Conservation (phyloP, 2,329 filamentous ascomycete species). For the Talaromyces pinophilus region DNA sequence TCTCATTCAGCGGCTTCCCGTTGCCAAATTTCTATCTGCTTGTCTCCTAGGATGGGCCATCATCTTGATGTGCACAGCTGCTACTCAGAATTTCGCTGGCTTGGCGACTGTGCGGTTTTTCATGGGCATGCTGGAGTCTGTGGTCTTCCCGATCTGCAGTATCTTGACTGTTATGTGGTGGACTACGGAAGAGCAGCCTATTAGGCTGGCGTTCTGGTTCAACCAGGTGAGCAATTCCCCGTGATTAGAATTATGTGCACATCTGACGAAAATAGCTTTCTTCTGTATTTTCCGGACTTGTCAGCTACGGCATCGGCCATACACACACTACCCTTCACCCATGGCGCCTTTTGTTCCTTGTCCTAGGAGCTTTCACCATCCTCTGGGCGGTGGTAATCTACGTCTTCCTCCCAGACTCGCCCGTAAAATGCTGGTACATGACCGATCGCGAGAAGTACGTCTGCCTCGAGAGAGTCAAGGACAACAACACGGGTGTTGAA, state of each 20-base stretch:
- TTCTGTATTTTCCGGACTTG: constrained; percentile 35
- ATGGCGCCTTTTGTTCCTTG: constrained; percentile 30
- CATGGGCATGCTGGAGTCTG: constrained; percentile 21
- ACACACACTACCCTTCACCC: constrained; percentile 29
- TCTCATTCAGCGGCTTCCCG: constrained; percentile 17
- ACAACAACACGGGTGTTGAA: constrained; percentile 31
- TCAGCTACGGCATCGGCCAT: constrained; percentile 40
- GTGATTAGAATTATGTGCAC: constrained; percentile 17
- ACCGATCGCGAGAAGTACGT: constrained; percentile 28
- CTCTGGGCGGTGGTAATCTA: constrained; percentile 27
- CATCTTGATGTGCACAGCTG: constrained; percentile 17
- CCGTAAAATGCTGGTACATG: constrained; percentile 29
- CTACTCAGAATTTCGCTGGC: constrained; percentile 17
- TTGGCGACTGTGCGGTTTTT: constrained; percentile 19
- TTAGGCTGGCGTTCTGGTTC: constrained; percentile 20
- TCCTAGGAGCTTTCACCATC: constrained; percentile 27
- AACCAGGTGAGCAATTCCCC: constrained; percentile 21
- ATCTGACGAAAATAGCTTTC: constrained; percentile 27
- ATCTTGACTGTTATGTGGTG: constrained; percentile 23
- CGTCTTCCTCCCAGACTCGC: constrained; percentile 28
- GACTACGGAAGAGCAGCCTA: constrained; percentile 19
- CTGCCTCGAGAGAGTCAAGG: constrained; percentile 29
- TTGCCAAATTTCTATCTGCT: constrained; percentile 17
- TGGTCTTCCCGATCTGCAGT: constrained; percentile 17
- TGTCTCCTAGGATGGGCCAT: constrained; percentile 19